These are phyloP conservation scores for Aspergillus udagawae DNA, from an alignment of 2,329 filamentous ascomycete species.

Conservation along the genomic window DNA sequence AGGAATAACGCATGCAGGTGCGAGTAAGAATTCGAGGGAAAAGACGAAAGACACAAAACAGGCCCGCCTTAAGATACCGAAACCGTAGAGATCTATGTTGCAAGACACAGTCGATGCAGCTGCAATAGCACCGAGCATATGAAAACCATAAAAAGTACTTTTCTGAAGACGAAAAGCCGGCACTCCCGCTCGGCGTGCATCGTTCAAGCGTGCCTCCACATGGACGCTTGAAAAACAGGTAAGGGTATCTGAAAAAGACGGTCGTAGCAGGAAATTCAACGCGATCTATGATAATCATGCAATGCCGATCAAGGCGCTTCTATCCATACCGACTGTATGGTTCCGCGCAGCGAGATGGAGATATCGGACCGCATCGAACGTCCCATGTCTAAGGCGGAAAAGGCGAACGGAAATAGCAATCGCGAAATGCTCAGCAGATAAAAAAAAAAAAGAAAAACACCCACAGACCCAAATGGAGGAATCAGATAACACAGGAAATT, in stretches of 20 bases:
- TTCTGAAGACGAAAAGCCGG: conserved; percentile 34
- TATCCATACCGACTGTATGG: conserved; percentile 19
- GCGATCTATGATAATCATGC: conserved; percentile 51
- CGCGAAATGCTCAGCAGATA: conserved; percentile 23
- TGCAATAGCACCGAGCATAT: conserved; percentile 36
- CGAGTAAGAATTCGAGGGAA: conserved; percentile 9
- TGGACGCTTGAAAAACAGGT: conserved; percentile 40
- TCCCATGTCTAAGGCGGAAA: conserved; percentile 31
- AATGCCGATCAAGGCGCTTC: conserved; percentile 35
- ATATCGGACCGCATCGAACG: conserved; percentile 38
- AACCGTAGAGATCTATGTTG: conserved; percentile 40
- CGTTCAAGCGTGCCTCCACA: conserved; percentile 36
- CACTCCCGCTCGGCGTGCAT: conserved; percentile 36
- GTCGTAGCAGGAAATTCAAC: conserved; percentile 43
- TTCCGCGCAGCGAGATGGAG: conserved; percentile 26
- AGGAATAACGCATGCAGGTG: conserved; percentile 18
- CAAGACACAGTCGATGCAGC: conserved; percentile 38
- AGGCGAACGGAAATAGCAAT: conserved; percentile 24
- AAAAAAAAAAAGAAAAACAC: conserved; percentile 17
- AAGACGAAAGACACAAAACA: conserved; percentile 16
- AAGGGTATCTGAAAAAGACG: conserved; percentile 47
- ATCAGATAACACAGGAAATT: conserved; percentile 19
- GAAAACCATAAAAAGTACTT: conserved; percentile 39
- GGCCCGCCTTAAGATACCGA: conserved; percentile 39
- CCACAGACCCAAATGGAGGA: conserved; percentile 19